phyloP scores from a whole-genome alignment of 1,284 basidiomycete genomes.

The Sanghuangporus baumii region DNA sequence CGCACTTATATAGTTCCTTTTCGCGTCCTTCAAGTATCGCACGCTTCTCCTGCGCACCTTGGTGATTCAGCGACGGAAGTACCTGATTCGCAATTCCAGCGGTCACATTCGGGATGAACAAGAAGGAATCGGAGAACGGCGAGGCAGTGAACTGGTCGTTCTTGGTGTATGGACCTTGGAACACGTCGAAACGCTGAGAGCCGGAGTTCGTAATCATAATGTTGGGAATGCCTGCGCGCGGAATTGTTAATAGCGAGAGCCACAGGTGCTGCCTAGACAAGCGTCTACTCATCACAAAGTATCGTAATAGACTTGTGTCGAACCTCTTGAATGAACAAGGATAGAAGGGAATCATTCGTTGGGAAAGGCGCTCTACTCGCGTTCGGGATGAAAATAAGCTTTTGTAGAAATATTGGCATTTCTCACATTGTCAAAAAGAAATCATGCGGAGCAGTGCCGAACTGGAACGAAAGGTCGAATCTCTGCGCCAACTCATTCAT shows the following conservation, averaged over 20 bases:
- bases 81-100: slow-evolving; percentile 46
- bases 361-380: slow-evolving; percentile 51
- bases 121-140: slow-evolving; percentile 57
- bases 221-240: slow-evolving; percentile 36
- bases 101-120: slow-evolving; percentile 50
- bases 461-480: slow-evolving; percentile 50
- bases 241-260: slow-evolving; percentile 58
- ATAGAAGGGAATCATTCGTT: slow-evolving; percentile 56
- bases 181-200: slow-evolving; percentile 71
- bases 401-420: no score
- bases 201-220: slow-evolving; percentile 70
- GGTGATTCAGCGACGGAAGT: slow-evolving; percentile 42
- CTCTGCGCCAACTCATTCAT: slow-evolving; percentile 43
- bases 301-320: no score
- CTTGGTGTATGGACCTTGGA: slow-evolving; percentile 63
- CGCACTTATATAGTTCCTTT: slow-evolving; percentile 39
- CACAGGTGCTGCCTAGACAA: slow-evolving; percentile 41
- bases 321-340: slow-evolving; percentile 41
- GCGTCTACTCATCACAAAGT: no score
- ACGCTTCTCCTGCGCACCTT: slow-evolving; percentile 22
- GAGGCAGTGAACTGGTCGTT: slow-evolving; percentile 75
- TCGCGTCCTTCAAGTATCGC: slow-evolving; percentile 26
- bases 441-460: slow-evolving; percentile 71
- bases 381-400: not conserved
- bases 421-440: slow-evolving; percentile 23